Evolutionary conservation across 139 green algal genomes (phyloP).

Genomic region (Dunaliella primolecta): DNA sequence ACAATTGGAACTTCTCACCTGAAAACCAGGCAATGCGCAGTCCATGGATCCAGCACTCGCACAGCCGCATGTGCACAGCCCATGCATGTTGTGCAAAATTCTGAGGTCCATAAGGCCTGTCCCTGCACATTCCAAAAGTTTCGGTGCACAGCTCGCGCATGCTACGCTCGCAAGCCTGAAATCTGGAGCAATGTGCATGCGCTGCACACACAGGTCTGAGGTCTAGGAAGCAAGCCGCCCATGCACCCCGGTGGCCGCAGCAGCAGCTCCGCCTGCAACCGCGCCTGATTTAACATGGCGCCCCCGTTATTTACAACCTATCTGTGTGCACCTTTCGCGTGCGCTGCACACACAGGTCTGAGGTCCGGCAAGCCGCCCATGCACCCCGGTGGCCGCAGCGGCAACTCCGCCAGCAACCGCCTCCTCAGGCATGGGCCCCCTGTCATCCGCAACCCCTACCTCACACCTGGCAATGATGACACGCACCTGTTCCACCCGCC

Average conservation of each 20-base stretch:
- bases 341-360: not conserved
- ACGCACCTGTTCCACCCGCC: conserved; percentile 20
- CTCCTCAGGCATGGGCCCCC: conserved; percentile 1
- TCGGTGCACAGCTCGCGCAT: too few species aligned
- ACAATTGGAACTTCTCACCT: too few species aligned
- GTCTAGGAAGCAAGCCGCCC: not conserved
- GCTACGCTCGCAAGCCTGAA: too few species aligned
- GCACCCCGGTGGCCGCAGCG: not conserved
- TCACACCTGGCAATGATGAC: conserved; percentile 20
- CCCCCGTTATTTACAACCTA: conserved; percentile 32
- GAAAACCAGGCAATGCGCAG: too few species aligned
- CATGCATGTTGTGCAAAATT: too few species aligned
- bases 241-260: not conserved
- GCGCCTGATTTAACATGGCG: not conserved
- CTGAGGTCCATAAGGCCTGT: too few species aligned
- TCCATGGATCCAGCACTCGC: too few species aligned
- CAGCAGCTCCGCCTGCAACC: not conserved
- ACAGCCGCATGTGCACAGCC: too few species aligned
- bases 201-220: not conserved
- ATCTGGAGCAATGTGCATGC: too few species aligned
- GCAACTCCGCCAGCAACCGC: not conserved
- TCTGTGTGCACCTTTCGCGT: too few species aligned
- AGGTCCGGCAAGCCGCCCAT: not conserved
- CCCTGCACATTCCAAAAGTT: too few species aligned
- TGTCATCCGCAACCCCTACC: conserved; percentile 35